phyloP scores from a whole-genome alignment of 495 filamentous ascomycete species.

The Penicillium malachiteum region DNA sequence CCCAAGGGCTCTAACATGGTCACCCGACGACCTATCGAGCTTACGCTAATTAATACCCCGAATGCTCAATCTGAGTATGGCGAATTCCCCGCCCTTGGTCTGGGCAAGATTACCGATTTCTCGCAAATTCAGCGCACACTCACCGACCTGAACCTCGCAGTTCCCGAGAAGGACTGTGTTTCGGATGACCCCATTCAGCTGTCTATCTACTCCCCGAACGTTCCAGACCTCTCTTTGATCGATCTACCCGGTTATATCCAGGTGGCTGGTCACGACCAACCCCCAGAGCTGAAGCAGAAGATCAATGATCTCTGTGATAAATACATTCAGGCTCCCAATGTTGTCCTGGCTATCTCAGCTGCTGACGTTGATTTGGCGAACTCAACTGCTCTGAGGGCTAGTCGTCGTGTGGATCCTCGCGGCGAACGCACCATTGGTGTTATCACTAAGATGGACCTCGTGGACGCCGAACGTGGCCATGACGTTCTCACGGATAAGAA shows the following conservation, averaged over 20 bases:
- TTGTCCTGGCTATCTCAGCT: conserved; percentile 95
- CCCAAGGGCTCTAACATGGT: conserved; percentile 99
- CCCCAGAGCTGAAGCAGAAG: conserved; percentile 87
- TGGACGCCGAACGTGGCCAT: conserved; percentile 76
- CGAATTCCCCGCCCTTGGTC: conserved; percentile 89
- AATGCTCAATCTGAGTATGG: conserved; percentile 89
- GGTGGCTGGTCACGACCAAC: conserved; percentile 86
- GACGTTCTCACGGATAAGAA: conserved; percentile 82
- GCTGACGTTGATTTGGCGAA: conserved; percentile 97
- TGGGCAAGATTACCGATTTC: conserved; percentile 93
- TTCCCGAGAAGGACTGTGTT: conserved; percentile 86
- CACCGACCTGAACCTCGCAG: conserved; percentile 91
- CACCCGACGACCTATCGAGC: conserved; percentile 90
- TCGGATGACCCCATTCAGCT: conserved; percentile 96
- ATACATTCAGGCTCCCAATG: conserved; percentile 94
- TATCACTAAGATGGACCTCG: conserved; percentile 98
- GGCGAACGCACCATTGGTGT: conserved; percentile 97
- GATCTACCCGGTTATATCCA: conserved; percentile 98
- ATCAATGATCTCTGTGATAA: conserved; percentile 97
- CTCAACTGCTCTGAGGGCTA: conserved; percentile 87
- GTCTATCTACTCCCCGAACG: conserved; percentile 89
- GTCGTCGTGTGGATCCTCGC: conserved; percentile 86
- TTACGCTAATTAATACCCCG: conserved; percentile 94
- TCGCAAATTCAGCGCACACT: conserved; percentile 87
- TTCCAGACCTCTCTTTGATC: conserved; percentile 94